phyloP scores from a whole-genome alignment of 1,284 basidiomycete genomes.

The Porodaedalea pini region DNA sequence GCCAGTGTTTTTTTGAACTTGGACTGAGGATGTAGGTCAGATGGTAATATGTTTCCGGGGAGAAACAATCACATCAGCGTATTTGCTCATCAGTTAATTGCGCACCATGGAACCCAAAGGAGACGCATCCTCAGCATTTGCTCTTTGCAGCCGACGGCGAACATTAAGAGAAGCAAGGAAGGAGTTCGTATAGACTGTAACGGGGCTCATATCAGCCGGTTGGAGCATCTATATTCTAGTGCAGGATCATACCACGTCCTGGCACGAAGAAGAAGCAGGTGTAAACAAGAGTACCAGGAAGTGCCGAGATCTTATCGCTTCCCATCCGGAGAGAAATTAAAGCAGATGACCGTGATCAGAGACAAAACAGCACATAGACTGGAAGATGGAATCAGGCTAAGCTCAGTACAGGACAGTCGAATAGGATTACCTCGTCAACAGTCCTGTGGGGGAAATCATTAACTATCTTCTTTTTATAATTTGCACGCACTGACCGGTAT shows the following conservation, averaged over 20 bases:
- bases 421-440: background rate
- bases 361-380: slow-evolving; percentile 52
- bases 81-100: background rate
- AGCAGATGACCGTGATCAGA: slow-evolving; percentile 43
- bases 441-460: background rate
- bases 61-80: background rate
- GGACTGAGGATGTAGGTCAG: background rate
- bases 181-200: background rate
- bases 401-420: background rate
- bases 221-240: background rate
- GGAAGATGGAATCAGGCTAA: background rate
- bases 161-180: background rate
- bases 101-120: background rate
- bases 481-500: slow-evolving; percentile 46
- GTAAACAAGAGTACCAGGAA: slow-evolving; percentile 49
- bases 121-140: background rate
- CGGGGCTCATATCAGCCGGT: background rate
- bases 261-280: slow-evolving; percentile 56
- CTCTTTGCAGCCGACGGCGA: background rate
- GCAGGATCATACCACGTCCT: slow-evolving; percentile 41
- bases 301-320: slow-evolving; percentile 40
- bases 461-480: background rate
- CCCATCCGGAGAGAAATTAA: background rate
- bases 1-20: background rate
- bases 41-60: background rate